Conservation (phyloP, 768 basidiomycete genomes). For the Suillus discolor region DNA sequence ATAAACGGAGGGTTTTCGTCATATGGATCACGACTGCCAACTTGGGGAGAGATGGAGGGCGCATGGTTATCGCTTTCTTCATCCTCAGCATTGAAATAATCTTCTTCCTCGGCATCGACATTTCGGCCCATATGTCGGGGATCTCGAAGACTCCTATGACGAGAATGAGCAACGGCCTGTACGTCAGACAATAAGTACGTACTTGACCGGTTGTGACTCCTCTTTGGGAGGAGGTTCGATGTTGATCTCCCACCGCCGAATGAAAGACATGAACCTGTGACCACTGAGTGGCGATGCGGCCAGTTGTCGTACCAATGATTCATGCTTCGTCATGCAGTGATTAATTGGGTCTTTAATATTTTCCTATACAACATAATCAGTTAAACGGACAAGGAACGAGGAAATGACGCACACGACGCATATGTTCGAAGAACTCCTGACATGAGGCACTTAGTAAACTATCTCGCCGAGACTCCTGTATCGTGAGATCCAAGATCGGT, state of each 20-base stretch:
- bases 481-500: constrained; percentile 82
- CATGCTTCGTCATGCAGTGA: constrained; percentile 80
- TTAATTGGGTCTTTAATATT: constrained; percentile 86
- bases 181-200: constrained; percentile 22
- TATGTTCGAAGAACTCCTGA: constrained; percentile 93
- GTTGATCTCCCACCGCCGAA: constrained; percentile 90
- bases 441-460: constrained; percentile 94
- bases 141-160: constrained; percentile 41
- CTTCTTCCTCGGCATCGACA: constrained; percentile 82
- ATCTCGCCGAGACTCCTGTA: constrained; percentile 82
- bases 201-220: constrained; percentile 56
- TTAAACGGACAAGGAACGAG: constrained; percentile 5
- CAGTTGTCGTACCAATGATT: constrained; percentile 63
- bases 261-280: constrained; percentile 70
- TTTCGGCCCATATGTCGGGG: constrained; percentile 45
- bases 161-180: constrained; percentile 14
- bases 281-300: constrained; percentile 61
- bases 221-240: constrained; percentile 71
- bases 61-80: constrained; percentile 63
- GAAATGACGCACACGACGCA: constrained; percentile 69
- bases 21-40: constrained; percentile 31
- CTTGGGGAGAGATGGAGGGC: constrained; percentile 30
- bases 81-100: constrained; percentile 90
- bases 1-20: constrained; percentile 41
- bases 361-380: constrained; percentile 52